phyloP scores from a whole-genome alignment of 495 filamentous ascomycete species.

The Penicillium desertorum region DNA sequence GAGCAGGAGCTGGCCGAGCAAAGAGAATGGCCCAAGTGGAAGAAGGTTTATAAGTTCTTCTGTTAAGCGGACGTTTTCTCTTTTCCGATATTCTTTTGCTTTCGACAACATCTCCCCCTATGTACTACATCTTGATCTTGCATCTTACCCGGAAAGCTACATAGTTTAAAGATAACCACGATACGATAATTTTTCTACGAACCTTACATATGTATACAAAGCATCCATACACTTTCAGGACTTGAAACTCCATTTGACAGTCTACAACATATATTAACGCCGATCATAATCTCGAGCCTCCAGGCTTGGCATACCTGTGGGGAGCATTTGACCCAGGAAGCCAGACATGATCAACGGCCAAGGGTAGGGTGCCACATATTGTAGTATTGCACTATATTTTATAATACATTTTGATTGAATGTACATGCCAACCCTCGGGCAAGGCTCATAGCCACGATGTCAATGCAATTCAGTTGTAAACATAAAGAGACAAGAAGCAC shows the following conservation, averaged over 20 bases:
- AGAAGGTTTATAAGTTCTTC: constrained; percentile 64
- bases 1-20: constrained; percentile 73
- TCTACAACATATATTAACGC: constrained; percentile 5
- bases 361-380: neutral
- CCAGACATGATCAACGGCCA: neutral
- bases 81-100: neutral
- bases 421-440: neutral
- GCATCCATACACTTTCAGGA: neutral
- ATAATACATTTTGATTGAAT: neutral
- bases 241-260: neutral
- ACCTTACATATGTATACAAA: neutral
- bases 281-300: constrained; percentile 17
- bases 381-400: neutral
- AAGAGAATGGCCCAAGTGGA: constrained; percentile 78
- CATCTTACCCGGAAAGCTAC: neutral
- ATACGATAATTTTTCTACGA: constrained; percentile 1
- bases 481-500: neutral
- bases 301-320: constrained; percentile 18
- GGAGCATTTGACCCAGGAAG: neutral
- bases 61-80: constrained; percentile 39
- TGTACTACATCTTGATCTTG: constrained; percentile 2
- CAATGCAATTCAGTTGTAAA: neutral
- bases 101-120: constrained; percentile 2
- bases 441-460: neutral
- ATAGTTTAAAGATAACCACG: neutral